Conservation (phyloP, 2,329 filamentous ascomycete species). For the Torrubiella hemipterigena region DNA sequence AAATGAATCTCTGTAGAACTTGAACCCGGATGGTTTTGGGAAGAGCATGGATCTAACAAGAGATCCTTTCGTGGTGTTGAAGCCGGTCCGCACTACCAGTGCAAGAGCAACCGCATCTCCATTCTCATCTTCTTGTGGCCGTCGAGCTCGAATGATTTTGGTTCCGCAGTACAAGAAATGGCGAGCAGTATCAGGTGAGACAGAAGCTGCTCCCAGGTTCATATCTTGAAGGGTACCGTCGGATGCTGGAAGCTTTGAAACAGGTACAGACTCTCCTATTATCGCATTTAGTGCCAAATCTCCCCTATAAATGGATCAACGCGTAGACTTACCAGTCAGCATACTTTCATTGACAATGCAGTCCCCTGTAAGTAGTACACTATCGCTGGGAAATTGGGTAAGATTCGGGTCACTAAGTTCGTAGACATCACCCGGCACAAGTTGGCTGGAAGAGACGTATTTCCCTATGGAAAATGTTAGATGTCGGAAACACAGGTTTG, state of each 20-base stretch:
- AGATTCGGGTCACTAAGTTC: constrained; percentile 91
- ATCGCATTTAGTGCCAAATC: constrained; percentile 1
- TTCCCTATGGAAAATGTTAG: constrained; percentile 42
- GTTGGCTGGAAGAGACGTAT: constrained; percentile 71
- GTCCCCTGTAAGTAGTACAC: constrained; percentile 80
- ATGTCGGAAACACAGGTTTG: background rate
- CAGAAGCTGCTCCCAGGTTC: constrained; percentile 67
- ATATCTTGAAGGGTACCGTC: constrained; percentile 68
- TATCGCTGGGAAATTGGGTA: constrained; percentile 82
- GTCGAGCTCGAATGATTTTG: constrained; percentile 81
- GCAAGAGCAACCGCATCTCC: constrained; percentile 86
- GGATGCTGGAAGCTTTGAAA: constrained; percentile 78
- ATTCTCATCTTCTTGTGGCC: constrained; percentile 74
- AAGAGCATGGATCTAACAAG: constrained; percentile 97
- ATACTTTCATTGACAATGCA: constrained; percentile 99
- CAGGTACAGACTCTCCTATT: constrained; percentile 80
- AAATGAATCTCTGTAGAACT: constrained; percentile 96
- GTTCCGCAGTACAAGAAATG: constrained; percentile 93
- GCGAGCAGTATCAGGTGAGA: constrained; percentile 71
- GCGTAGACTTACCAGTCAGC: constrained; percentile 54
- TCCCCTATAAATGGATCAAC: background rate
- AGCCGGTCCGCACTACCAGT: constrained; percentile 86
- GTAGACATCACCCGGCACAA: constrained; percentile 93
- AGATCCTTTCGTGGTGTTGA: constrained; percentile 94
- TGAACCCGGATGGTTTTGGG: constrained; percentile 95